Percentiles rank a stretch among this genome's conserved stretches.
Conservation (phyloP, 352 stramenopile genomes). For the Chrysophaeum taylorii region DNA sequence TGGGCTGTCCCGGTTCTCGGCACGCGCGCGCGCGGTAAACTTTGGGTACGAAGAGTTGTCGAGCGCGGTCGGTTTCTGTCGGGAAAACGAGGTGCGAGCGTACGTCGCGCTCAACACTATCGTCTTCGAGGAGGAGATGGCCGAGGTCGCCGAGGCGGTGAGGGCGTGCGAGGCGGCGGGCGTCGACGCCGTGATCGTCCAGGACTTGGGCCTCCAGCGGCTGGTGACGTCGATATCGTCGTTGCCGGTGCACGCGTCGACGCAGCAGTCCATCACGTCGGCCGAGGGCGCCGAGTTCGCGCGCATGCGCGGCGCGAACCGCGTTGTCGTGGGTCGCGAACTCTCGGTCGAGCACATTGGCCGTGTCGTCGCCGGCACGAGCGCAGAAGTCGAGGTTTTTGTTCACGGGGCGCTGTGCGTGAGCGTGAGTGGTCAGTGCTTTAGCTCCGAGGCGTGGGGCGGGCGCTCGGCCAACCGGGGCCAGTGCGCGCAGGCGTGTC, state of each 20-base stretch:
- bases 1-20: constrained; percentile 41
- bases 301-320: constrained; percentile 29
- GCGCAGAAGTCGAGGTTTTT: constrained; percentile 49
- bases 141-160: constrained; percentile 39
- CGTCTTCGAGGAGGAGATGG: constrained; percentile 46
- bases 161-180: constrained; percentile 31
- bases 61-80: constrained; percentile 31
- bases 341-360: constrained; percentile 41
- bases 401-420: constrained; percentile 52
- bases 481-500: constrained; percentile 52
- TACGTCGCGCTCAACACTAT: constrained; percentile 54
- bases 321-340: constrained; percentile 49
- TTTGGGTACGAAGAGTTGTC: constrained; percentile 43
- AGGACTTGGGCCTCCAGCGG: constrained; percentile 46
- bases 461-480: constrained; percentile 47
- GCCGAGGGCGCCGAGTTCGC: constrained; percentile 40
- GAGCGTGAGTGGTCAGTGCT: constrained; percentile 48
- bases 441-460: constrained; percentile 46
- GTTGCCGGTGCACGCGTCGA: constrained; percentile 46
- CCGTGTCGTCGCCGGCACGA: constrained; percentile 18
- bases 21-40: constrained; percentile 41
- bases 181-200: constrained; percentile 52
- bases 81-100: constrained; percentile 37
- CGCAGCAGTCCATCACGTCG: constrained; percentile 48
- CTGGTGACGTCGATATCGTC: constrained; percentile 30